Percentiles rank a stretch among this genome's conserved stretches.
phyloP scores from a whole-genome alignment of 208 protist genomes.

The Acanthamoeba castellanii region DNA sequence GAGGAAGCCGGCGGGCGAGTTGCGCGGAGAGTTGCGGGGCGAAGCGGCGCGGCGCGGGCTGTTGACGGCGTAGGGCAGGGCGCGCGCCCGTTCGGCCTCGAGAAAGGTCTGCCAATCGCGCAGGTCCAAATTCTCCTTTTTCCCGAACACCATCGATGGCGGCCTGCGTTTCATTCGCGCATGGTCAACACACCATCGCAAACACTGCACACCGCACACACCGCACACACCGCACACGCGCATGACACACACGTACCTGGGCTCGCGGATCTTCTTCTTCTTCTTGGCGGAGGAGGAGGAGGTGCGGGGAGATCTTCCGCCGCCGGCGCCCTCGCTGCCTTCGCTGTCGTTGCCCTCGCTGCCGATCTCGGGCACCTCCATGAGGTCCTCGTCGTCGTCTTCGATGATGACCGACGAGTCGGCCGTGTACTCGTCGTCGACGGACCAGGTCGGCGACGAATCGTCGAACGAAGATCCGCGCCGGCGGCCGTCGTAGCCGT shows the following conservation, averaged over 20 bases:
- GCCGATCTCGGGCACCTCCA: conserved; percentile 18
- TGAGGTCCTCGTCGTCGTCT: conserved; percentile 8
- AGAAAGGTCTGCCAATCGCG: neutral
- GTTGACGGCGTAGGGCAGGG: neutral
- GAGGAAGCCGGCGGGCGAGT: conserved; percentile 10
- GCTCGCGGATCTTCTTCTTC: neutral
- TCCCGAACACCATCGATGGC: conserved; percentile 4
- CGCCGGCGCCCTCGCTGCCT: neutral
- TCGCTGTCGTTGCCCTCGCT: conserved; percentile 29
- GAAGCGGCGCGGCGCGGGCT: neutral
- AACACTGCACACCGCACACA: neutral
- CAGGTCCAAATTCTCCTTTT: neutral
- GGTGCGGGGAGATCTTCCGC: conserved; percentile 2
- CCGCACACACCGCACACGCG: too few relatives aligned
- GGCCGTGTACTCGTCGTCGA: neutral
- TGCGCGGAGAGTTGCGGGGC: neutral
- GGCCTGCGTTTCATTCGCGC: neutral
- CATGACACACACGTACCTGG: neutral
- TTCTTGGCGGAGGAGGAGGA: neutral
- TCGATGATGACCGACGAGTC: conserved; percentile 4
- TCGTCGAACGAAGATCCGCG: neutral
- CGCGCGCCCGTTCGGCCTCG: neutral
- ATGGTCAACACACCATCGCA: neutral
- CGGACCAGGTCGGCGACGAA: neutral
- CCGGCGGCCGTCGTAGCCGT: too few relatives aligned